Evolutionary conservation across 2,329 filamentous ascomycete genomes (phyloP).

Genomic region (Endoconidiophora laricicola): DNA sequence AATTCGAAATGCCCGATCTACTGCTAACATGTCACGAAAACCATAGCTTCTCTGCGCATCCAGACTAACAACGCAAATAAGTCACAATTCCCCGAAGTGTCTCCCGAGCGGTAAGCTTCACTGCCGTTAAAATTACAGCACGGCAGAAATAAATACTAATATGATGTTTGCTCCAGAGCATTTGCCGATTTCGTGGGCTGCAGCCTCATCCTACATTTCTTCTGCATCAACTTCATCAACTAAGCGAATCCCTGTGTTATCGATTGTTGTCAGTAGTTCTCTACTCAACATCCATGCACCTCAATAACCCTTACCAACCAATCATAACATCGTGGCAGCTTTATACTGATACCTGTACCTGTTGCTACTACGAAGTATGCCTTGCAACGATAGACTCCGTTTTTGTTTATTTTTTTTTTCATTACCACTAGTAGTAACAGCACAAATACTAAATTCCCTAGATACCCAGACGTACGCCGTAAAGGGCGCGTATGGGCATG

Average conservation of each 20-base stretch:
- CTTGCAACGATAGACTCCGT: too few relatives aligned
- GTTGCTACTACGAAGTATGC: too few relatives aligned
- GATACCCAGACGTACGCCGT: too few relatives aligned
- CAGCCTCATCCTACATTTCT: conserved; percentile 92
- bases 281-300: too few relatives aligned
- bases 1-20: neutral
- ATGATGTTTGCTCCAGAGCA: conserved; percentile 39
- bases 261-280: too few relatives aligned
- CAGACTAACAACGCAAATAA: conserved; percentile 79
- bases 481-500: too few relatives aligned
- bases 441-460: too few relatives aligned
- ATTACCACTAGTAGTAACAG: too few relatives aligned
- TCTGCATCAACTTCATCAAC: conserved; percentile 99
- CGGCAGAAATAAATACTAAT: neutral
- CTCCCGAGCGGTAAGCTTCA: conserved; percentile 53
- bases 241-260: conserved; percentile 26
- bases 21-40: neutral
- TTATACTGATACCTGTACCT: too few relatives aligned
- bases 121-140: neutral
- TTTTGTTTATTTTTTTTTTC: too few relatives aligned
- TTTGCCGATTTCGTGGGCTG: conserved; percentile 95
- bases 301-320: too few relatives aligned
- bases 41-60: conserved; percentile 57
- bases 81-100: conserved; percentile 57
- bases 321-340: too few relatives aligned